These are phyloP conservation scores for Saccharum hybrid DNA, from an alignment of 202 grass and related monocot genomes.

Conservation along the genomic window DNA sequence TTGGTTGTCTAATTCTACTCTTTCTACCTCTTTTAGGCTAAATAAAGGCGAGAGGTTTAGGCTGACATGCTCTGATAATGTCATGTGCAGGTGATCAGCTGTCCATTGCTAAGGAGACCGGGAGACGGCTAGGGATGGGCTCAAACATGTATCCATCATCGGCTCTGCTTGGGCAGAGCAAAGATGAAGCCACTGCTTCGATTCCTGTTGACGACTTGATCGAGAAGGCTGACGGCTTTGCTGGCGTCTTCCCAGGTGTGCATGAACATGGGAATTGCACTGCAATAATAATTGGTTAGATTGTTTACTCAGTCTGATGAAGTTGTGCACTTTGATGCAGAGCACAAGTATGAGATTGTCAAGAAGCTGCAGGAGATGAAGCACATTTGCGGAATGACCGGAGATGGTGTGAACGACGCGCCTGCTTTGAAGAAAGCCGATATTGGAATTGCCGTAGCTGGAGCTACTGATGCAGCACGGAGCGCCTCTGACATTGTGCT, in stretches of 20 bases:
- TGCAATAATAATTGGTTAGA: too few species aligned
- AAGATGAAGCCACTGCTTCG: conserved; percentile 53
- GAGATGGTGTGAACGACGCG: conserved; percentile 71
- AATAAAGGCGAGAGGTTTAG: background rate
- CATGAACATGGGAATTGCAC: too few species aligned
- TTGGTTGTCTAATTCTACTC: background rate
- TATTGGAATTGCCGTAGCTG: conserved; percentile 70
- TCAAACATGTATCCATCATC: conserved; percentile 89
- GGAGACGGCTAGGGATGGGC: conserved; percentile 72
- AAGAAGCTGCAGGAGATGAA: conserved; percentile 71
- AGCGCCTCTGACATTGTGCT: conserved; percentile 74
- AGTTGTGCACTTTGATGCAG: background rate
- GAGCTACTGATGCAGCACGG: conserved; percentile 66
- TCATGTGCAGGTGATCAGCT: conserved; percentile 60
- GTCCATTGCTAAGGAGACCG: conserved; percentile 74
- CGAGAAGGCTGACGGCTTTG: conserved; percentile 75
- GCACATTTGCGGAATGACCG: conserved; percentile 78
- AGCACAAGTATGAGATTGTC: conserved; percentile 80
- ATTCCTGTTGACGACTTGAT: conserved; percentile 70
- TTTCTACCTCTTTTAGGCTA: background rate
- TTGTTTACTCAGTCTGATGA: too few species aligned
- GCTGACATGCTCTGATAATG: background rate
- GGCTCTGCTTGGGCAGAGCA: conserved; percentile 56
- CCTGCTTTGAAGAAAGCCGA: conserved; percentile 74
- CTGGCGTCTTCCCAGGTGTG: conserved; percentile 61